Percentiles rank a stretch among this genome's conserved stretches.
Conservation (phyloP, 768 basidiomycete species). For the Boletus sp. region DNA sequence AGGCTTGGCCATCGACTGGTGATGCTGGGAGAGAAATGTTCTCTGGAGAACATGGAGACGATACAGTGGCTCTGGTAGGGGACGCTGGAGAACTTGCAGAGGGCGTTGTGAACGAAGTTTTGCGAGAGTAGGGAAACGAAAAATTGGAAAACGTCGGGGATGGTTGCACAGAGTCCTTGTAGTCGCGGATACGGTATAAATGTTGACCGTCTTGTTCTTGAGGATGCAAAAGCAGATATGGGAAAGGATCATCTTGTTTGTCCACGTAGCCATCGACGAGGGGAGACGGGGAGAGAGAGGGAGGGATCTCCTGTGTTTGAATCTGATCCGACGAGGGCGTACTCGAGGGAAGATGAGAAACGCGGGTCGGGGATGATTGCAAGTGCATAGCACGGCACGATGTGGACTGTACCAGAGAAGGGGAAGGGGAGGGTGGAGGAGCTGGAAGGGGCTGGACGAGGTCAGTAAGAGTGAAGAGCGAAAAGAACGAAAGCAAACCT, state of each 20-base stretch:
- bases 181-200: slow-evolving; percentile 11
- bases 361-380: slow-evolving; percentile 27
- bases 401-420: slow-evolving; percentile 20
- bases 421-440: slow-evolving; percentile 27
- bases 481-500: slow-evolving; percentile 1
- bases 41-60: slow-evolving; percentile 19
- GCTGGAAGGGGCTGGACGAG: slow-evolving; percentile 15
- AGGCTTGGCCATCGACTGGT: slow-evolving; percentile 9
- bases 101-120: slow-evolving; percentile 23
- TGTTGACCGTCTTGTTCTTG: slow-evolving; percentile 16
- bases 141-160: slow-evolving; percentile 31
- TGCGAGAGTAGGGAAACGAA: slow-evolving; percentile 25
- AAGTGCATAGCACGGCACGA: slow-evolving; percentile 25
- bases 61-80: slow-evolving; percentile 21
- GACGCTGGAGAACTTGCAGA: slow-evolving; percentile 21
- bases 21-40: slow-evolving; percentile 25
- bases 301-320: slow-evolving; percentile 24
- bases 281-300: slow-evolving; percentile 20
- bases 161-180: slow-evolving; percentile 24
- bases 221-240: background rate
- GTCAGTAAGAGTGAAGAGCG: background rate
- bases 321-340: slow-evolving; percentile 32
- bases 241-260: slow-evolving; percentile 12
- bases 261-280: slow-evolving; percentile 5
- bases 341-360: slow-evolving; percentile 32